phyloP scores from a whole-genome alignment of 2,329 filamentous ascomycete species.

The Verticillium nonalfalfae region DNA sequence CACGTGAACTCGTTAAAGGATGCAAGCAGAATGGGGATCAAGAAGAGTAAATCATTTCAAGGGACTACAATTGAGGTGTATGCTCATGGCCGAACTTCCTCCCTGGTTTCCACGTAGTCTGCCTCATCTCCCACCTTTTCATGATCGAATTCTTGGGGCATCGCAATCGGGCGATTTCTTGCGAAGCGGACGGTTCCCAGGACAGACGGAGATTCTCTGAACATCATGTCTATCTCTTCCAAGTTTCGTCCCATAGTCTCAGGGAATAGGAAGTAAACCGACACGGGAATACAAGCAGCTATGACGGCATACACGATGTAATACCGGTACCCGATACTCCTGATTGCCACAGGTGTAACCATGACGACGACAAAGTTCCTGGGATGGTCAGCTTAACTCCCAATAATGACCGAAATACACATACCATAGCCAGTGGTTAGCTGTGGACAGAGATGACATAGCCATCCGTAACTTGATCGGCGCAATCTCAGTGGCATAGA shows the following conservation, averaged over 20 bases:
- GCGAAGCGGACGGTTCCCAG: constrained; percentile 29
- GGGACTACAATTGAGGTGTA: no score
- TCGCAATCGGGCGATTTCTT: constrained; percentile 23
- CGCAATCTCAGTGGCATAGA: constrained; percentile 53
- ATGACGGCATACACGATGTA: constrained; percentile 44
- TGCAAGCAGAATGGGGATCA: no score
- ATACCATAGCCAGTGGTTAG: constrained; percentile 44
- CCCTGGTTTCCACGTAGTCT: constrained; percentile 12
- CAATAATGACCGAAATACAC: constrained; percentile 4
- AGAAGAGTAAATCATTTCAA: no score
- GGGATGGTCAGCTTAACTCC: constrained; percentile 3
- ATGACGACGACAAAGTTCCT: constrained; percentile 36
- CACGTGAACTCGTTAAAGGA: no score
- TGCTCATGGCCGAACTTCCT: not conserved
- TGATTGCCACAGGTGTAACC: constrained; percentile 38
- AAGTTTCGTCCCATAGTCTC: constrained; percentile 44
- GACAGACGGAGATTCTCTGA: constrained; percentile 30
- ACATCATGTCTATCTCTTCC: constrained; percentile 37
- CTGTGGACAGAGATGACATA: constrained; percentile 50
- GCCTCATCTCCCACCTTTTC: constrained; percentile 17
- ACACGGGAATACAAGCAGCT: constrained; percentile 34
- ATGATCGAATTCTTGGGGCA: constrained; percentile 20
- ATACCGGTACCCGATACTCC: constrained; percentile 43
- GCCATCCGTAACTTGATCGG: constrained; percentile 43
- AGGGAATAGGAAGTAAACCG: constrained; percentile 38